These are phyloP conservation scores for Prunus mongolica DNA, from an alignment of 306 rosid species.

Conservation along the genomic window DNA sequence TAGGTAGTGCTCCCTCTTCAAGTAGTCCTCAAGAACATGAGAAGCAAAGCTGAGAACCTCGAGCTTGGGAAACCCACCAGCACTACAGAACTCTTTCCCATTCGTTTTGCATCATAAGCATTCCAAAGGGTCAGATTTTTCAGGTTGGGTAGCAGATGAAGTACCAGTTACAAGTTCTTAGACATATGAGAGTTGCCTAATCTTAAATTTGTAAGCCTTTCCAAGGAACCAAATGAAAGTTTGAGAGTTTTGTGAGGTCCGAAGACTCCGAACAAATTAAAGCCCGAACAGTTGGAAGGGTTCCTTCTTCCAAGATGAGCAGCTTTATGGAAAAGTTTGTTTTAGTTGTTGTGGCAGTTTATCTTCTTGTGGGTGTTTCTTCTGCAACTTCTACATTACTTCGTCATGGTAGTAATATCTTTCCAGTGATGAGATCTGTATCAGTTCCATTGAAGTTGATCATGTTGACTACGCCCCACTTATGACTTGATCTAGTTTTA, in stretches of 20 bases:
- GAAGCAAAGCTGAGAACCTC: slow-evolving; percentile 25
- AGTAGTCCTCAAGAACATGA: slow-evolving; percentile 20
- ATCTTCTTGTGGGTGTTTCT: slow-evolving; percentile 9
- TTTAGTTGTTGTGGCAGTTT: slow-evolving; percentile 5
- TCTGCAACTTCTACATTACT: slow-evolving; percentile 7
- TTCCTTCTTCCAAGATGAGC: slow-evolving; percentile 30
- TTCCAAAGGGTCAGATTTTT: slow-evolving; percentile 18
- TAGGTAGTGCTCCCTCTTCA: slow-evolving; percentile 25
- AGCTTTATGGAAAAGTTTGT: slow-evolving; percentile 14
- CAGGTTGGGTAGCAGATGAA: slow-evolving; percentile 27
- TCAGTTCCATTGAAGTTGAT: background rate
- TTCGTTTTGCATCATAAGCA: slow-evolving; percentile 15
- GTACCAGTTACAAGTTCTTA: slow-evolving; percentile 19
- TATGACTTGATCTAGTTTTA: background rate
- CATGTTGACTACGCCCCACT: background rate
- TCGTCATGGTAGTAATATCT: slow-evolving; percentile 12
- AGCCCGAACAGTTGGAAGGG: background rate
- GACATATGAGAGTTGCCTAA: slow-evolving; percentile 15
- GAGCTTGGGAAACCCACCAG: slow-evolving; percentile 26
- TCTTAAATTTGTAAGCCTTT: slow-evolving; percentile 18
- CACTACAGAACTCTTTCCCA: slow-evolving; percentile 13
- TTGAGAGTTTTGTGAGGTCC: slow-evolving; percentile 1
- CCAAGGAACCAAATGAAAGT: slow-evolving; percentile 24
- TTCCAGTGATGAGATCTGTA: background rate
- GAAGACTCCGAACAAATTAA: background rate